phyloP scores from a whole-genome alignment of 2,329 filamentous ascomycete species.

The Neophaeococcomyces aloes region DNA sequence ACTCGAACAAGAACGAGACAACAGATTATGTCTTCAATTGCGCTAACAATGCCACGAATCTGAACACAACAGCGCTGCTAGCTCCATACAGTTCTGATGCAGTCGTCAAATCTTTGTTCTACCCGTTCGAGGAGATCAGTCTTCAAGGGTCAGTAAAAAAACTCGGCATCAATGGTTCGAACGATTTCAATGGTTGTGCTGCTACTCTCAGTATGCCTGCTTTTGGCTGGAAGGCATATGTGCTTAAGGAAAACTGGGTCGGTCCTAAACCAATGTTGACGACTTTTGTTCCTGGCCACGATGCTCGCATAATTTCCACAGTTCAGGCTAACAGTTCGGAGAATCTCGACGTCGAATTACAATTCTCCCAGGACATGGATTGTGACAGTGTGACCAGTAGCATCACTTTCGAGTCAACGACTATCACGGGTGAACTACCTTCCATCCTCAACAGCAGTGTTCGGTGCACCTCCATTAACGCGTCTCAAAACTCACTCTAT shows the following conservation, averaged over 20 bases:
- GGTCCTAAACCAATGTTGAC: constrained; percentile 49
- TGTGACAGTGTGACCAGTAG: constrained; percentile 44
- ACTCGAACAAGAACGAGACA: constrained; percentile 38
- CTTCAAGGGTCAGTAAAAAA: constrained; percentile 38
- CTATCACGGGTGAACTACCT: constrained; percentile 35
- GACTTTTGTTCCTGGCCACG: constrained; percentile 51
- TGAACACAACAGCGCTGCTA: constrained; percentile 37
- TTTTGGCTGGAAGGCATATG: constrained; percentile 52
- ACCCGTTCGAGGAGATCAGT: constrained; percentile 47
- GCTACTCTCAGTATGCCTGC: constrained; percentile 41
- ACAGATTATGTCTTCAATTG: constrained; percentile 50
- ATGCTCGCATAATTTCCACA: constrained; percentile 44
- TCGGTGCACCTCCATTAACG: constrained; percentile 34
- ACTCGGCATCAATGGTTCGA: constrained; percentile 40
- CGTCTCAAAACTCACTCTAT: constrained; percentile 29
- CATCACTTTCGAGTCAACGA: constrained; percentile 45
- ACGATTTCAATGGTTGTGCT: constrained; percentile 46
- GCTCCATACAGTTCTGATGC: constrained; percentile 45
- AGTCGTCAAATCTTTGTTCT: constrained; percentile 53
- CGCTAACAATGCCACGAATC: constrained; percentile 27
- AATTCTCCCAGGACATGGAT: constrained; percentile 52
- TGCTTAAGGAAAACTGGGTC: constrained; percentile 42
- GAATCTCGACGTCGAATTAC: constrained; percentile 41
- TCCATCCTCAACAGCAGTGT: constrained; percentile 37
- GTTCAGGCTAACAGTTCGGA: constrained; percentile 33